Base-by-base conservation (phyloP, 768 basidiomycete species). In the Amanita exitialis region DNA sequence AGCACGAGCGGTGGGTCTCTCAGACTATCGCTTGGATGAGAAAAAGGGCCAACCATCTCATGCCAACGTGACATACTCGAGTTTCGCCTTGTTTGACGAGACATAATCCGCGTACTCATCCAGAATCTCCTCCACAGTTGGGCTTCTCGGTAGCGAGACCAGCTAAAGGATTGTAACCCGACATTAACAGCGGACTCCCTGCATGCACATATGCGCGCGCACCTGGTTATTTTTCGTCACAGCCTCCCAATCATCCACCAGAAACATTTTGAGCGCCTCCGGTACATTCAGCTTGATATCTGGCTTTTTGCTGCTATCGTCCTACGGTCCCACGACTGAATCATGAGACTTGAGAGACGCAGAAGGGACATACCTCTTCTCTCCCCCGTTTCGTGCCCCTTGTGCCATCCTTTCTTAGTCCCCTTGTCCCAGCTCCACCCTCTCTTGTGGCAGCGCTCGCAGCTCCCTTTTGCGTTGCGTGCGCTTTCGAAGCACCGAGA, bases 161-260 rank as follows among this genome's bases (percentile, higher is more conserved):
- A 96, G 74, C 92, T 98, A 59, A 28, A 3, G 18, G 9, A 27
- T 25, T 2, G 0, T 13, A 28, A 15, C 21, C 9, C 9, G 8
- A 15, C 8, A 20, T 1, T 27, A 39, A 16, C 16, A 28, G 47
- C 28, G 30, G 13, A 20, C n/a, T 50, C 18, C 5, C 28, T 25
- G 32, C 1, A 32, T 13, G 32, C 32, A 2, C 0, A 27, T 32
- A 32, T 7, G 10, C 43, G 15, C 53, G 10, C 43, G 15, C 53
- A 86, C 95, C 78, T 92, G 88, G 58, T 83, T 82, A 62, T 93
- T 89, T 71, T 96, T 97, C 48, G 96, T 98, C 35, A 98, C 83
- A 4, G 84, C 80, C 66, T 98, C 95, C 96, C 96, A 99, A 58
- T 98, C 96, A 61, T 98, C 93, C 2, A 98, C 93, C 34, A 99